phyloP scores from a whole-genome alignment of 208 protist species.

The Acanthamoeba triangularis region DNA sequence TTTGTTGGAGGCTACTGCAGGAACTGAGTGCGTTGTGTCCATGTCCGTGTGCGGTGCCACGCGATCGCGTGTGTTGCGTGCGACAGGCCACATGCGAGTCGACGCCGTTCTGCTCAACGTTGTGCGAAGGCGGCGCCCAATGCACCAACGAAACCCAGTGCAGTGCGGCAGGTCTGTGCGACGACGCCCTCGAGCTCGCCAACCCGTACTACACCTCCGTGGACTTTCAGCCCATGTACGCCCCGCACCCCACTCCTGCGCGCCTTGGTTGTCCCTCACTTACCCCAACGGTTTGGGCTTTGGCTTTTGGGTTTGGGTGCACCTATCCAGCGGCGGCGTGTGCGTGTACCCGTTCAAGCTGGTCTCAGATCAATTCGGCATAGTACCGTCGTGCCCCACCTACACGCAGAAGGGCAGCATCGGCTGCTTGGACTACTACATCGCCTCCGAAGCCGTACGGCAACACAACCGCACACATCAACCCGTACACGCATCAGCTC shows the following conservation, averaged over 20 bases:
- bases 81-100: too few relatives aligned
- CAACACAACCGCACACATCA: neutral
- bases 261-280: neutral
- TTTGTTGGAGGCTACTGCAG: too few relatives aligned
- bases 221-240: neutral
- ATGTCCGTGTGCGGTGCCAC: too few relatives aligned
- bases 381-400: neutral
- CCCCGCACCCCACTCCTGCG: neutral
- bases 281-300: neutral
- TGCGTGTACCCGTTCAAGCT: neutral
- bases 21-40: too few relatives aligned
- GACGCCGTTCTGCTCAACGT: too few relatives aligned
- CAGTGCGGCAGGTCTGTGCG: neutral
- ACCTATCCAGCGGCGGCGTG: neutral
- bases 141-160: neutral
- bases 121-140: too few relatives aligned
- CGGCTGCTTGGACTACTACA: slow-evolving; percentile 18
- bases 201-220: neutral
- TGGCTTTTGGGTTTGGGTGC: neutral
- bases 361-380: neutral
- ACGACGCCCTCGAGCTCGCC: neutral
- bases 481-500: too few relatives aligned
- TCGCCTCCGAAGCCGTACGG: neutral
- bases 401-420: neutral
- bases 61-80: too few relatives aligned